Base-by-base conservation (phyloP, 495 filamentous ascomycete species). In the Xylaria sp. region DNA sequence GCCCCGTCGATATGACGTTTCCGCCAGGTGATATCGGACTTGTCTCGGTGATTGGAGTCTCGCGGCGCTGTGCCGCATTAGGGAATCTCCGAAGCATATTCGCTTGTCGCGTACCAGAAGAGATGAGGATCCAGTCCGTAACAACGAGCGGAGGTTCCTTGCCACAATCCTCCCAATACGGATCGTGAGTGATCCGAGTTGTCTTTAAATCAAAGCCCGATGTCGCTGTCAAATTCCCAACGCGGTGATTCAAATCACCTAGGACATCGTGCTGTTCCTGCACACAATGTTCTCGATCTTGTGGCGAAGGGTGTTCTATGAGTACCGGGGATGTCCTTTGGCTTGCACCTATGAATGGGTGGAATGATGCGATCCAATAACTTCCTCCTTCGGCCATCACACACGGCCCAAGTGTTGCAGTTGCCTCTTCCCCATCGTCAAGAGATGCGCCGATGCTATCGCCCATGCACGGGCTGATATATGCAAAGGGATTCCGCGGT, bases 151-250 rank as follows among this genome's bases (percentile, higher is more conserved):
- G 76, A 29, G 70, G 68, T 44, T 79, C 77, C 52, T 73, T 78
- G 41, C 73, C 74, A 5, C 31, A 71, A 19, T 79, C 77, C 29
- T 79, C 76, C 77, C 77, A 79, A 62, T 79, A 79, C 5, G 76
- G 73, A 58, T 79, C 74, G 44, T 79, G 77, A 11, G 76, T 76
- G 44, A 79, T 68, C 37, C 77, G 76, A 19, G 77, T 79, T 2
- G 77, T 79, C 41, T 76, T 70, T 15, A 79, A 58, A 37, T 79
- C 70, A 33, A 76, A 75, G 44, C 77, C 77, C 17, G 77, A 79
- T 26, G 74, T 75, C 1, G 77, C 76, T 29, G 74, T 75, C 29
- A 79, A 62, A 31, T 71, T 57, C 14, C 77, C 76, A 48, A 79
- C 29, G 12, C 40, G 50, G 40, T 76, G 75, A 26, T 70, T 50